Base-by-base conservation (phyloP, 306 rosid species). In the Senna tora region DNA sequence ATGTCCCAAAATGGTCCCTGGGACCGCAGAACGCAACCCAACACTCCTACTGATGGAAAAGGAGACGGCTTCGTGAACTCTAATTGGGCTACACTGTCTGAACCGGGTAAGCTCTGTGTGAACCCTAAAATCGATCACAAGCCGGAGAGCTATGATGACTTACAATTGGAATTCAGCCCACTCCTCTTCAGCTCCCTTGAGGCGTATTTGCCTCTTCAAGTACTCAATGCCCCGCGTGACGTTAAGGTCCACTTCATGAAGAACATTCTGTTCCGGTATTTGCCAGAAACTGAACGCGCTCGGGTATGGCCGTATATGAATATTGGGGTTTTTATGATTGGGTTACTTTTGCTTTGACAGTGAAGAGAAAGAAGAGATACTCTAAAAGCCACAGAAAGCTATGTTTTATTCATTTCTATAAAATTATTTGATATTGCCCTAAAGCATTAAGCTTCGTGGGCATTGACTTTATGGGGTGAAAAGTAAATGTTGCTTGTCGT, bases 171-270 rank as follows among this genome's bases (percentile, higher is more conserved):
- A 50, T 91, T 89, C 76, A 84, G 86, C 47, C 98, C 92, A 10
- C 81, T 86, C 5, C 86, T 94, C n/a, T 87, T 87, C 83, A 86
- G 85, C 79, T 84, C 89, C 17, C 96, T 94, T 14, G 98, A 94
- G 77, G 86, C 67, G 70, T 84, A 94, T 82, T 74, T 94, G 69
- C 96, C 98, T 53, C 74, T 67, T 14, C 69, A 74, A 56, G 66
- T 91, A 86, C 94, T 89, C 69, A 56, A 49, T 76, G 80, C 50
- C 2, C 43, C 96, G 0, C 94, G 96, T 2, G 96, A 91, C 11
- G 64, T 73, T 57, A 94, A 94, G 83, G 87, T 82, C 73, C 88
- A 82, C 20, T 87, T 84, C 77, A 87, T 94, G 97, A 83, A 85
- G 57, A 78, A 67, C 80, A 88, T 91, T 69, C 85, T 94, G 9